Conservation (phyloP, 192 early-diverging fungal species). For the Backusella circina region DNA sequence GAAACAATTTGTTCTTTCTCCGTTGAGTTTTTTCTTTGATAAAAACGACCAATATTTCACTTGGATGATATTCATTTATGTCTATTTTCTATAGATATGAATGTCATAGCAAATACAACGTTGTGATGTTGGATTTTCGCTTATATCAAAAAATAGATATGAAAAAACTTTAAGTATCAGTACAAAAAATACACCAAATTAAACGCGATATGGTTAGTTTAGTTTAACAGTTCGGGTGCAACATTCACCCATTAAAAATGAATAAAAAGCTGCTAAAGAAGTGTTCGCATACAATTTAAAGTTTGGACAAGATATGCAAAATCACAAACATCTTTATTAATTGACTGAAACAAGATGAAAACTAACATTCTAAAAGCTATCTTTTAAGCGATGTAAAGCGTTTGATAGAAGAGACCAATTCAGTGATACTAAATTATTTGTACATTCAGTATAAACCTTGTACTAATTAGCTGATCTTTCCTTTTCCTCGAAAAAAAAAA, state of each 20-base stretch:
- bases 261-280: not conserved
- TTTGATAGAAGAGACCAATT: not conserved
- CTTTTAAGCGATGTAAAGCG: not conserved
- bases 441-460: not conserved
- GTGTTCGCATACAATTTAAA: not conserved
- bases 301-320: not conserved
- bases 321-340: not conserved
- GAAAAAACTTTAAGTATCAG: not conserved
- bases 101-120: too few species aligned
- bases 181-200: not conserved
- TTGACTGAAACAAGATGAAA: not conserved
- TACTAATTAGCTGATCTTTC: not conserved
- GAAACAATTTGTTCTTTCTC: not conserved
- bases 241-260: not conserved
- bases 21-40: not conserved
- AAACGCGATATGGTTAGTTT: not conserved
- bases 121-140: not conserved
- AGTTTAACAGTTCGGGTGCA: not conserved
- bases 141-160: not conserved
- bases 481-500: not conserved
- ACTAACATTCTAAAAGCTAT: not conserved
- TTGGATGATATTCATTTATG: not conserved
- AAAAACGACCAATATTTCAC: not conserved
- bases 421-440: not conserved
- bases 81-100: not conserved